phyloP scores from a whole-genome alignment of 164 flowering plant species.

The Aristolochia fimbriata region DNA sequence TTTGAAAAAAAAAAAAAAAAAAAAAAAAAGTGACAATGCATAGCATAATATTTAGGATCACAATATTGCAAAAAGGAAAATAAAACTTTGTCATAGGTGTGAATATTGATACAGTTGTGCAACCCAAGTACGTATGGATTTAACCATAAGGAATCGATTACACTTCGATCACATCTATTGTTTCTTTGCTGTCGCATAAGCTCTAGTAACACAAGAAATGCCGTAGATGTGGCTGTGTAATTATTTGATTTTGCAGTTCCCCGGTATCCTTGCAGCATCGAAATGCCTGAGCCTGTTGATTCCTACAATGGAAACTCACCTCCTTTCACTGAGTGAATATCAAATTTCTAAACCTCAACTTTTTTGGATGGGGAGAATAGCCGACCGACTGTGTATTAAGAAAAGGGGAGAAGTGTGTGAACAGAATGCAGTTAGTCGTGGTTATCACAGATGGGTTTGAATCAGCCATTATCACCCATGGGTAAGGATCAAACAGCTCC shows the following conservation, averaged over 20 bases:
- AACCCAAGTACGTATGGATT: no score
- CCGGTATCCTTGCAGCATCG: conserved; percentile 32
- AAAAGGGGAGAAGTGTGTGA: no score
- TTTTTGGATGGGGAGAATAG: conserved; percentile 60
- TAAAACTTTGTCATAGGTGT: no score
- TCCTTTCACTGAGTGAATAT: conserved; percentile 61
- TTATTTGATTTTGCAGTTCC: conserved; percentile 20
- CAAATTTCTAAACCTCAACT: conserved; percentile 42
- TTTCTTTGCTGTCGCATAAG: conserved; percentile 18
- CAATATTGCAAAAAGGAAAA: no score
- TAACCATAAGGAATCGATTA: no score
- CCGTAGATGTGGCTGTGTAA: conserved; percentile 45
- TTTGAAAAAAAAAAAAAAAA: no score
- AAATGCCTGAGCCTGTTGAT: conserved; percentile 48
- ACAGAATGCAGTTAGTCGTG: not conserved
- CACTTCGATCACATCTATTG: no score
- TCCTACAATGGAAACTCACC: conserved; percentile 33
- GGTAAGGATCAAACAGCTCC: conserved; percentile 51
- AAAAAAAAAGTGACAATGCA: no score
- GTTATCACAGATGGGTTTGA: not conserved
- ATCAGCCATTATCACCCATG: conserved; percentile 49
- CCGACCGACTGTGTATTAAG: conserved; percentile 36
- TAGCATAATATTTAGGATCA: no score
- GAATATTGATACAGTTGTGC: no score
- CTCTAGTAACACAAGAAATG: conserved; percentile 36